A percentile compares a stretch with the other conserved stretches of the same genome.
phyloP scores from a whole-genome alignment of 2,329 filamentous ascomycete species.

The Neonectria neomacrospora region DNA sequence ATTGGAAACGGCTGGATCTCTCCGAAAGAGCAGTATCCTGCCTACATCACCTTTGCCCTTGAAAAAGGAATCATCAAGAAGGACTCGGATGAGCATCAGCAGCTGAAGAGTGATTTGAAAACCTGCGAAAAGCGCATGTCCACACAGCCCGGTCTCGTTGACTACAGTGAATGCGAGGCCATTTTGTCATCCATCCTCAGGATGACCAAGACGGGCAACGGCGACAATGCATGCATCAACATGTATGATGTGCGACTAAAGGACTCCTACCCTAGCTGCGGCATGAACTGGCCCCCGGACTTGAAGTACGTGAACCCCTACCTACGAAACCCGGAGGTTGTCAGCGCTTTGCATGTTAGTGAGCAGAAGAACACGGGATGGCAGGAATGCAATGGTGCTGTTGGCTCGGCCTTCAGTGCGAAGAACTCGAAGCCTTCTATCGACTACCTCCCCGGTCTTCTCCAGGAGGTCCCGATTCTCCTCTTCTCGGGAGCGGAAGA shows the following conservation, averaged over 20 bases:
- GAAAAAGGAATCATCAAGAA: conserved; percentile 77
- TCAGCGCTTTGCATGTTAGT: conserved; percentile 83
- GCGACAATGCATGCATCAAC: conserved; percentile 77
- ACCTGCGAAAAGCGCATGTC: conserved; percentile 74
- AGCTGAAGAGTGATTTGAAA: conserved; percentile 75
- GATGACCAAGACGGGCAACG: conserved; percentile 67
- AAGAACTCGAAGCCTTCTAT: conserved; percentile 78
- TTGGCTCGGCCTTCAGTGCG: conserved; percentile 77
- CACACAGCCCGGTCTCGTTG: conserved; percentile 63
- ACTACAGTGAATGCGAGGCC: conserved; percentile 76
- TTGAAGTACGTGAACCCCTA: conserved; percentile 82
- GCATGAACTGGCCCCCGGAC: conserved; percentile 98
- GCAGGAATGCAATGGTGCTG: conserved; percentile 87
- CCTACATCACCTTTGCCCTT: conserved; percentile 86
- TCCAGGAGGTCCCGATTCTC: conserved; percentile 80
- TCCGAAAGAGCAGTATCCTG: conserved; percentile 86
- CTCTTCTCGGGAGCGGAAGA: conserved; percentile 96
- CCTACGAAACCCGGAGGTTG: conserved; percentile 83
- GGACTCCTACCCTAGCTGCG: conserved; percentile 84
- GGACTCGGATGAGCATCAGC: conserved; percentile 70
- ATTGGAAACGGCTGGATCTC: conserved; percentile 99
- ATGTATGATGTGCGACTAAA: conserved; percentile 96
- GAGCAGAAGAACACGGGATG: conserved; percentile 86
- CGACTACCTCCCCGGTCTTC: conserved; percentile 78
- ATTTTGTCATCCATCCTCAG: conserved; percentile 80